Conservation (phyloP, 495 filamentous ascomycete genomes). For the Aspergillus ostianus region DNA sequence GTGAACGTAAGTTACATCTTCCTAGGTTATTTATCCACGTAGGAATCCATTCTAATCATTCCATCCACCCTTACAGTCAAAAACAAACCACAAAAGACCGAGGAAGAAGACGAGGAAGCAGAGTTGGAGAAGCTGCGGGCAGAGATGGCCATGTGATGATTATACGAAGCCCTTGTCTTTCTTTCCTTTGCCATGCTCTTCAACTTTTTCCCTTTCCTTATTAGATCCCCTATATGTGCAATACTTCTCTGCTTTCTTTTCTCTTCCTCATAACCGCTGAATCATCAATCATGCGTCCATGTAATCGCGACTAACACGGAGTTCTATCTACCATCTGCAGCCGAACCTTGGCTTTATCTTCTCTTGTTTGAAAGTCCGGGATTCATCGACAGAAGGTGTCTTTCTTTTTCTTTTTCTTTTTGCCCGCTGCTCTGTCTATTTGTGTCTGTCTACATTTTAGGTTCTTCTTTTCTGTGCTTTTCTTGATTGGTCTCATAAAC, state of each 20-base stretch:
- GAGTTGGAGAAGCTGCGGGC: constrained; percentile 92
- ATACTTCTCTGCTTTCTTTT: neutral
- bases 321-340: constrained; percentile 3
- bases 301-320: neutral
- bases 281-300: neutral
- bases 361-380: neutral
- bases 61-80: constrained; percentile 18
- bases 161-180: neutral
- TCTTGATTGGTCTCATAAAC: neutral
- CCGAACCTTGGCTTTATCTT: neutral
- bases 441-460: too few species aligned
- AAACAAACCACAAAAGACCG: constrained; percentile 51
- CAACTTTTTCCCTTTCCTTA: constrained; percentile 5
- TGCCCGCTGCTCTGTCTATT: neutral
- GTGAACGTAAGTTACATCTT: constrained; percentile 62
- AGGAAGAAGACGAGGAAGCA: constrained; percentile 89
- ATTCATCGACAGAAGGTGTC: neutral
- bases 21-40: constrained; percentile 3
- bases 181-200: neutral
- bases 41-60: neutral
- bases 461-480: neutral
- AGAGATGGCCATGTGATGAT: constrained; percentile 84
- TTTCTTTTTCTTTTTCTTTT: neutral
- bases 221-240: constrained; percentile 5
- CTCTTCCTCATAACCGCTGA: neutral